Percentiles rank a stretch among this genome's conserved stretches.
phyloP scores from a whole-genome alignment of 257 asterid species.

The Euphrasia confusa region DNA sequence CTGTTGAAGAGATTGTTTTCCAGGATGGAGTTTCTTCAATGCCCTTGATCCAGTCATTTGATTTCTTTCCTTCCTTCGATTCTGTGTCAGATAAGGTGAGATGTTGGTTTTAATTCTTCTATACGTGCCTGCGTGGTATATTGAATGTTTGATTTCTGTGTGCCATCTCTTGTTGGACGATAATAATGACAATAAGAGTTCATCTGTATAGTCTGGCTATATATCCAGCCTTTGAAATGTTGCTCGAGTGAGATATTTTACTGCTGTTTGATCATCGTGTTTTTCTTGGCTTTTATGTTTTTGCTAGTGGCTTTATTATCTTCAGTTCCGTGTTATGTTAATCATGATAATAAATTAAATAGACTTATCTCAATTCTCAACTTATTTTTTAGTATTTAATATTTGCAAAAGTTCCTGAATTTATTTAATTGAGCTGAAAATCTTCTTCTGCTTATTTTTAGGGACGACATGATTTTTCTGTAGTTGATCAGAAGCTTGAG shows the following conservation, averaged over 20 bases:
- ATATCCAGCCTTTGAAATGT: conserved; percentile 3
- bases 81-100: conserved; percentile 50
- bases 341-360: not conserved
- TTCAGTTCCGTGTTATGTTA: not conserved
- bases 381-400: conserved; percentile 4
- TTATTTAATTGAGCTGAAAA: not conserved
- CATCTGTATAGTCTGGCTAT: conserved; percentile 7
- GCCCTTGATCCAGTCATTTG: conserved; percentile 50
- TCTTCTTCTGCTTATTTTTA: conserved; percentile 28
- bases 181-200: conserved; percentile 2
- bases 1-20: conserved; percentile 41
- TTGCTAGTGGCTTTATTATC: not conserved
- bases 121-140: not conserved
- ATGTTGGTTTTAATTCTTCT: not conserved
- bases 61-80: conserved; percentile 50
- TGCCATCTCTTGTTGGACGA: conserved; percentile 11
- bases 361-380: not conserved
- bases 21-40: conserved; percentile 46
- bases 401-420: not conserved
- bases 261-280: conserved; percentile 7
- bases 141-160: conserved; percentile 1
- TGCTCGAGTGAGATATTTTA: not conserved
- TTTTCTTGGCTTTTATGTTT: not conserved
- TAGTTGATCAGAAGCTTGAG: conserved; percentile 54
- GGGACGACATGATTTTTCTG: conserved; percentile 49